These are phyloP conservation scores for Cucurbitaria berberidis DNA, from an alignment of 2,329 filamentous ascomycete genomes.

Conservation along the genomic window DNA sequence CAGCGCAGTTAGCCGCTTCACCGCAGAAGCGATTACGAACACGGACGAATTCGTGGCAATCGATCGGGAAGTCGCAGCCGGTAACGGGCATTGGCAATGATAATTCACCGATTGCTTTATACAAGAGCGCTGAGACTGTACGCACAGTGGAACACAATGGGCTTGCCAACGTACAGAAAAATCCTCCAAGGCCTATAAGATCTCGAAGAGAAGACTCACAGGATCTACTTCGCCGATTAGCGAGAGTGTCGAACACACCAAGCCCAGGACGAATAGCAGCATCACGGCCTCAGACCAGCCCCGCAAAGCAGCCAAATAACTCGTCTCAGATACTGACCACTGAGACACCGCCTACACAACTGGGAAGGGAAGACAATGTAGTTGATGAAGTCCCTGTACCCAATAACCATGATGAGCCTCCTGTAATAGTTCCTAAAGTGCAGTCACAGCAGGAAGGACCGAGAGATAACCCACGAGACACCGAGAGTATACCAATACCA, in stretches of 20 bases:
- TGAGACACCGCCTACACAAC: constrained; percentile 1
- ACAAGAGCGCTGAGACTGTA: constrained; percentile 43
- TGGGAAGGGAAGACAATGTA: background rate
- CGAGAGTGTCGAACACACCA: constrained; percentile 56
- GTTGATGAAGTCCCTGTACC: constrained; percentile 5
- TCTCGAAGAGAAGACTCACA: constrained; percentile 53
- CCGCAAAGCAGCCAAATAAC: constrained; percentile 8
- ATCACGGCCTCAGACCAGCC: constrained; percentile 30
- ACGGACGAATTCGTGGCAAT: constrained; percentile 39
- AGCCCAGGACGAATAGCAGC: constrained; percentile 45
- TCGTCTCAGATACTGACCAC: constrained; percentile 18
- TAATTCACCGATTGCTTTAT: constrained; percentile 43
- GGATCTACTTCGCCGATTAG: constrained; percentile 54
- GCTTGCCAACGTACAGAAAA: constrained; percentile 28
- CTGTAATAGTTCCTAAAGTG: background rate
- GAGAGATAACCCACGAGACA: constrained; percentile 10
- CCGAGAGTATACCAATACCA: constrained; percentile 7
- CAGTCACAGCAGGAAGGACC: constrained; percentile 12
- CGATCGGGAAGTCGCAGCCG: constrained; percentile 36
- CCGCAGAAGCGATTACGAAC: constrained; percentile 25
- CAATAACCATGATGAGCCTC: constrained; percentile 3
- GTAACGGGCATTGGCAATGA: constrained; percentile 33
- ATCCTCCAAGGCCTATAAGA: constrained; percentile 30
- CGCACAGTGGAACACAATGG: constrained; percentile 37
- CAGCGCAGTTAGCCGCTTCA: constrained; percentile 5